phyloP scores from a whole-genome alignment of 345 rosid species.

The Xanthoceras sorbifolium region DNA sequence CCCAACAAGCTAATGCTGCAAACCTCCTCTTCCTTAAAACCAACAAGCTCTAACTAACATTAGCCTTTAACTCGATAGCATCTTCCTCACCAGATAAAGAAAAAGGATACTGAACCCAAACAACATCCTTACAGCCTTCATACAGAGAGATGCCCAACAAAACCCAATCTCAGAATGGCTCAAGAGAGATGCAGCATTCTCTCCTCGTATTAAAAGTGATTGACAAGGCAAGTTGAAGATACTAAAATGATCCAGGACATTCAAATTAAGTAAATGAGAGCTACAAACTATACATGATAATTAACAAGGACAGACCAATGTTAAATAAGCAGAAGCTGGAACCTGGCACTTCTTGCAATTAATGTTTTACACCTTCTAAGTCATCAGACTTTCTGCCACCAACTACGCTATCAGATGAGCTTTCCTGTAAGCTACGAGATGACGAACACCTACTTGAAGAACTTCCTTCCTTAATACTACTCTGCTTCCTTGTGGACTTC shows the following conservation, averaged over 20 bases:
- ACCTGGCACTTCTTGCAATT: conserved; percentile 7
- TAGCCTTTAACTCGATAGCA: background rate
- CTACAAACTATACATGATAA: background rate
- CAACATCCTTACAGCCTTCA: conserved; percentile 2
- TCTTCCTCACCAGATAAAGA: conserved; percentile 3
- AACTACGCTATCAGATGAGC: conserved; percentile 71
- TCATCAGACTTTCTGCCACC: conserved; percentile 51
- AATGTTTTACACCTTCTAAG: conserved; percentile 32
- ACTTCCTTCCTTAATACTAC: conserved; percentile 45
- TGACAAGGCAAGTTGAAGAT: background rate
- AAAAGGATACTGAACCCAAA: background rate
- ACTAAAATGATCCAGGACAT: background rate
- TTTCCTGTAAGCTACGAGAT: conserved; percentile 63
- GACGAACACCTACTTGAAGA: conserved; percentile 75
- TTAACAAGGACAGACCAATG: background rate
- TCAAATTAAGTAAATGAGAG: background rate
- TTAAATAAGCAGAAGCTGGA: background rate
- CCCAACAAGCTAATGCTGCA: background rate
- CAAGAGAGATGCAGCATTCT: background rate
- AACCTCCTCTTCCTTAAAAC: conserved; percentile 6
- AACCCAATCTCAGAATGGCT: background rate
- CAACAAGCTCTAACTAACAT: background rate
- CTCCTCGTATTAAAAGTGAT: background rate
- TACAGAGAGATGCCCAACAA: conserved; percentile 5
- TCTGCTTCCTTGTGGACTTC: conserved; percentile 47